Evolutionary conservation across 805 yeast species (phyloP), one percentile per base, ranked within the genome.

Genomic region (Zygosaccharomyces lentus): DNA sequence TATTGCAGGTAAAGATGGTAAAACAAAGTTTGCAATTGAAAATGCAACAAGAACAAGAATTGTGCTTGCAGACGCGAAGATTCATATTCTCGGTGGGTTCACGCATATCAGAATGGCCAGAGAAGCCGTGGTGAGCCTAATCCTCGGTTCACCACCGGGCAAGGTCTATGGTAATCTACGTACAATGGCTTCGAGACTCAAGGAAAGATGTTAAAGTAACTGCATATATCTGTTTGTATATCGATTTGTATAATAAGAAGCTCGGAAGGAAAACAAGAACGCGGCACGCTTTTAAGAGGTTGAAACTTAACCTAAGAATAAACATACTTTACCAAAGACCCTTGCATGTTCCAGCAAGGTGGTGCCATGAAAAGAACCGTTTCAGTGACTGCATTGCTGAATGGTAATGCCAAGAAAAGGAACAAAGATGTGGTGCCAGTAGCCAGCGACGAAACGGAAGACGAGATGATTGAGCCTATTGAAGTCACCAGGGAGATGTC

Each of bases 1-100:
- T 77, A 93, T 93, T 68, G 99, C 99, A 10, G 99, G 99, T 68
- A 95, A 93, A 65, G 99, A 93, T 65, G 99, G 99, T 63, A 91
- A 90, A 70, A 93, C 98, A 51, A 93, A 91, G 72, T 93, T 91
- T 67, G 97, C 99, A 26, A 93, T 93, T 62, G 99, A 93, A 70
- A 93, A 93, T 64, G 97, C 99, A 13, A 91, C 98, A 17, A 81
- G 98, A 71, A 93, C 99, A 9, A 84, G 99, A 74, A 90, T 93
- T 35, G 99, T 93, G 21, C 75, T 93, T 55, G 99, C 99, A 0
- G 99, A 93, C 68, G 80, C 95, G 37, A 93, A 91, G 66, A 90
- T 93, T 59, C 99, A 93, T 67, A 93, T 93, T 52, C 74, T 93
- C 44, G 99, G 99, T 41, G 99, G 99, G 0, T 93, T 87, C 71